These are phyloP conservation scores for Panicum virgatum DNA, from an alignment of 202 grass and related monocot species.

Conservation along the genomic window DNA sequence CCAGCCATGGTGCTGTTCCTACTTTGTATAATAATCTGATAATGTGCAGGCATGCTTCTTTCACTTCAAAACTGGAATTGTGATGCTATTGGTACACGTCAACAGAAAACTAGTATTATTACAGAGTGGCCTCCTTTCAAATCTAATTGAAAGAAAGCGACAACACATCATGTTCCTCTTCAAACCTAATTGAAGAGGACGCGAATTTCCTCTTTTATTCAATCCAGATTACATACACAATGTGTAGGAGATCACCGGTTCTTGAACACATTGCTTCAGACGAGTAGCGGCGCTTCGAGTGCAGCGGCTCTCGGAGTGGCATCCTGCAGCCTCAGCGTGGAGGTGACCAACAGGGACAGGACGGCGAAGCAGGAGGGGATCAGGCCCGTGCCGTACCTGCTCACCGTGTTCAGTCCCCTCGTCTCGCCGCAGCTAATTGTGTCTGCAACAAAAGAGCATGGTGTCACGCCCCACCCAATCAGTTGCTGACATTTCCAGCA, in stretches of 20 bases:
- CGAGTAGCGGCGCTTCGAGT: constrained; percentile 52
- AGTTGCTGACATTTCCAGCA: not conserved
- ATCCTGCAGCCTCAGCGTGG: constrained; percentile 48
- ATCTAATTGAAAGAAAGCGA: constrained; percentile 44
- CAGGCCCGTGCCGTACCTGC: constrained; percentile 52
- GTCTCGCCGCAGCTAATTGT: constrained; percentile 35
- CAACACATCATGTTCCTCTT: not conserved
- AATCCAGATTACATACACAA: constrained; percentile 1
- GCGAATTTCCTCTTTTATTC: not conserved
- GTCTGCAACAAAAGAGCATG: not conserved
- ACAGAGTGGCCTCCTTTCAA: constrained; percentile 8
- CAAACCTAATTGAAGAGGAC: constrained; percentile 41
- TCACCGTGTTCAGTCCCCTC: constrained; percentile 46
- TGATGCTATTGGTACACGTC: not conserved
- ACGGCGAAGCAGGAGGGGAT: constrained; percentile 55
- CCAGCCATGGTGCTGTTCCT: not conserved
- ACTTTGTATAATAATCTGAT: constrained; percentile 41
- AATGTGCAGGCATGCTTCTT: not conserved
- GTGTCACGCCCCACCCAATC: no score
- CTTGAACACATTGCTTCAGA: constrained; percentile 15
- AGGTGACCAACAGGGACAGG: constrained; percentile 40
- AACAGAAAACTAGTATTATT: not conserved
- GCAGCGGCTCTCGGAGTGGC: not conserved
- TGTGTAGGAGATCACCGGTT: not conserved
- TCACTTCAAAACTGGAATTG: not conserved